Conservation (phyloP, 768 basidiomycete genomes). For the Rhizopogon roseolus region DNA sequence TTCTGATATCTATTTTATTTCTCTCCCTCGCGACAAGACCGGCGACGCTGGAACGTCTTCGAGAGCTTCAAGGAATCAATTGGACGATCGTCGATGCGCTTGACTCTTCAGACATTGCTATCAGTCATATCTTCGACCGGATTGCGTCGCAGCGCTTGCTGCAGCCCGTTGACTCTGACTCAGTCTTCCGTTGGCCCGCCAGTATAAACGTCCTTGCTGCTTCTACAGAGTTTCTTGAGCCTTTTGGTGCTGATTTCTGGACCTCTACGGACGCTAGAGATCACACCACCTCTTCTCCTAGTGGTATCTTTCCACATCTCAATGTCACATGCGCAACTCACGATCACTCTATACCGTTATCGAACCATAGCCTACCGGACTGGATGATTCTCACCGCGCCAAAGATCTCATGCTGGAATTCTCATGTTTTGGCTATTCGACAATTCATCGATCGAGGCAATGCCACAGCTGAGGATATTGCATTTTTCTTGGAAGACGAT, state of each 20-base stretch:
- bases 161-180: background rate
- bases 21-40: conserved; percentile 51
- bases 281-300: background rate
- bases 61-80: conserved; percentile 37
- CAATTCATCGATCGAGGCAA: conserved; percentile 31
- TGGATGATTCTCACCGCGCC: conserved; percentile 51
- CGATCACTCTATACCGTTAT: conserved; percentile 33
- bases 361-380: conserved; percentile 32
- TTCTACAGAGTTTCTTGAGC: conserved; percentile 3
- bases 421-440: conserved; percentile 53
- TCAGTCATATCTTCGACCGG: conserved; percentile 38
- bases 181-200: conserved; percentile 35
- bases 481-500: conserved; percentile 73
- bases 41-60: conserved; percentile 52
- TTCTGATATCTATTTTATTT: conserved; percentile 50
- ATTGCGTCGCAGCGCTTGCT: conserved; percentile 32
- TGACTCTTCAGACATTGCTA: conserved; percentile 31
- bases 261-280: background rate
- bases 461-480: conserved; percentile 27
- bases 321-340: conserved; percentile 38
- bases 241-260: conserved; percentile 21
- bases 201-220: conserved; percentile 25
- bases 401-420: conserved; percentile 70
- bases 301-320: conserved; percentile 12
- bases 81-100: conserved; percentile 56